Base-by-base conservation (phyloP, 257 asterid species). In the Solanum pimpinellifolium region DNA sequence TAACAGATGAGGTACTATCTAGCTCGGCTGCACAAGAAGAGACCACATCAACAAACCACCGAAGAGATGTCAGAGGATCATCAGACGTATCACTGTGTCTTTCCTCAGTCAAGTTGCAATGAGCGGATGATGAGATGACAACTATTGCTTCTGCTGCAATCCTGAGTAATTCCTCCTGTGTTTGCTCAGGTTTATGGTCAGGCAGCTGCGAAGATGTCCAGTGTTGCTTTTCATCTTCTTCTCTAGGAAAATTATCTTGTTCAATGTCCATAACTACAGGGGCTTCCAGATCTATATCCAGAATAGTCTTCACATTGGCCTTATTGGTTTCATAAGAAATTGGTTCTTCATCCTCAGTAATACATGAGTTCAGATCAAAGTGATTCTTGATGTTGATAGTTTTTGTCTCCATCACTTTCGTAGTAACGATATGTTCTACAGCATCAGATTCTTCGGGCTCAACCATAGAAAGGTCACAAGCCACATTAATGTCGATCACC, bases 261-360 rank as follows among this genome's bases (percentile, higher is more conserved):
- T 92, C 96, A 11, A 68, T 78, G 87, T 95, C 98, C 23, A 27
- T 86, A 41, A 73, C 76, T 76, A 86, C 89, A 14, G 94, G 94
- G 56, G 95, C 95, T 95, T 96, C 98, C 72, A 96, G 91, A 89
- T 96, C 95, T 85, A 95, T 94, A 47, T 92, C 98, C 72, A 91
- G 46, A 29, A 89, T 41, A 60, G 82, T 77, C 92, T 92, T 92
- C 84, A 49, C 87, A 11, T 46, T 86, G 66, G 70, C 66, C 72
- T 59, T 85, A 65, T 89, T 77, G 91, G 89, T 92, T 86, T 85
- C 93, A 76, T 87, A 88, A 20, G 93, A 91, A n/a, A 91, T 27
- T 23, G 88, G 90, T 72, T 91, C 95, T 89, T 94, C 98, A 85
- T 91, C 94, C 89, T 95, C 98, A 15, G 91, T 87, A 44, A 92